These are phyloP conservation scores for Talaromyces nanjingensis DNA, from an alignment of 495 filamentous ascomycete genomes.

Conservation along the genomic window DNA sequence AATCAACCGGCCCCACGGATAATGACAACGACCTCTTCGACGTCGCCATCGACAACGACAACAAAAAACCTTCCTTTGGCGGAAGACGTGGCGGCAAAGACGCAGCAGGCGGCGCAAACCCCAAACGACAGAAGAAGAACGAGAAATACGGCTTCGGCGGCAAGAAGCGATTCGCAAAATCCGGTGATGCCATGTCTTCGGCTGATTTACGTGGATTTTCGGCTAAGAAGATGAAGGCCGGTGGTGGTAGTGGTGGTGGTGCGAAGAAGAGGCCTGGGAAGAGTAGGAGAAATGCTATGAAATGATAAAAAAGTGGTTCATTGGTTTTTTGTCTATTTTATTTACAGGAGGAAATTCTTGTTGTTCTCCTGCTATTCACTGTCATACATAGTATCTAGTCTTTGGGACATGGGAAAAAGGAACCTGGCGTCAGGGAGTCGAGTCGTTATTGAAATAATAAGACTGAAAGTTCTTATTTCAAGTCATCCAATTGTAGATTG, in stretches of 20 bases:
- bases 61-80: conserved; percentile 36
- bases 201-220: conserved; percentile 75
- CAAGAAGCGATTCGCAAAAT: conserved; percentile 86
- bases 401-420: conserved; percentile 6
- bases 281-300: conserved; percentile 45
- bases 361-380: not conserved
- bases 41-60: conserved; percentile 79
- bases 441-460: not conserved
- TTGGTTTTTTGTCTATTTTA: not conserved
- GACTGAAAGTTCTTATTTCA: not conserved
- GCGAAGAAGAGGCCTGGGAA: conserved; percentile 54
- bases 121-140: conserved; percentile 88
- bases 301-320: not conserved
- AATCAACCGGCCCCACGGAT: conserved; percentile 54
- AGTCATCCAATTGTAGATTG: not conserved
- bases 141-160: conserved; percentile 90
- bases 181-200: conserved; percentile 71
- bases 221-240: conserved; percentile 73
- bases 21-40: conserved; percentile 87
- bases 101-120: conserved; percentile 33
- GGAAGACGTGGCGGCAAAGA: conserved; percentile 23
- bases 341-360: not conserved
- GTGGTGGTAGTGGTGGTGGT: conserved; percentile 15
- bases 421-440: conserved; percentile 3
- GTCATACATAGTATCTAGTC: not conserved